Evolutionary conservation across 75 land plant genomes (phyloP), one percentile per base, ranked within the genome.

Genomic region (Cryptomeria japonica): DNA sequence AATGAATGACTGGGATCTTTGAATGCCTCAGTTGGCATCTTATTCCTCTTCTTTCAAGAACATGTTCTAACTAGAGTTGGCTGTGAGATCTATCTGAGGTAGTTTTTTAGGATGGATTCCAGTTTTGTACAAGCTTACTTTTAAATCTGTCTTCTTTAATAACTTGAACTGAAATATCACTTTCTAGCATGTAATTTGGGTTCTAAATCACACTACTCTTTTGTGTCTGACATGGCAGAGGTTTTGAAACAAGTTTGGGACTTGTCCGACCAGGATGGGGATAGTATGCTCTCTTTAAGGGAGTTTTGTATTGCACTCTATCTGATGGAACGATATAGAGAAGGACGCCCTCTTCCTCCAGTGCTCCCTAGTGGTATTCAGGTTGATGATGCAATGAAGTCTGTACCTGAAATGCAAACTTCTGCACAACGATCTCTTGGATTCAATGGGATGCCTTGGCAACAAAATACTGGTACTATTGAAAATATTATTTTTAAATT

Each of bases 231-330:
- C 53, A 86, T 91, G 37, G 36, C 93, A 97, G 99, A 97, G 96
- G 95, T 97, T 78, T 90, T 97, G 68, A 97, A 95, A 96, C 97
- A 96, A 91, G 97, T 97, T 0, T 97, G 99, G 99, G 98, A 97
- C 83, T 91, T 97, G 83, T 94, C 99, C 79, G 99, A 97, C 79
- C 98, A 97, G 86, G 99, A 97, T 89, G 92, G 87, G 90, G 99
- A 97, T 87, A 94, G 99, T 92, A 97, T 97, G 99, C 94, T 97
- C 51, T 95, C 99, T 55, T 46, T 95, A 53, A 89, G 92, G 73
- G 99, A 97, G 68, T 97, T 97, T 86, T 97, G 98, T 87, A 91
- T 91, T 68, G 98, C 99, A 49, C 92, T 97, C 34, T 96, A 97
- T 91, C 87, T 97, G 80, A 97, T 97, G 98, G 99, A 97, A 89